Percentiles rank a stretch among this genome's conserved stretches.
phyloP scores from a whole-genome alignment of 2,329 filamentous ascomycete genomes.

The Fusarium humuli region DNA sequence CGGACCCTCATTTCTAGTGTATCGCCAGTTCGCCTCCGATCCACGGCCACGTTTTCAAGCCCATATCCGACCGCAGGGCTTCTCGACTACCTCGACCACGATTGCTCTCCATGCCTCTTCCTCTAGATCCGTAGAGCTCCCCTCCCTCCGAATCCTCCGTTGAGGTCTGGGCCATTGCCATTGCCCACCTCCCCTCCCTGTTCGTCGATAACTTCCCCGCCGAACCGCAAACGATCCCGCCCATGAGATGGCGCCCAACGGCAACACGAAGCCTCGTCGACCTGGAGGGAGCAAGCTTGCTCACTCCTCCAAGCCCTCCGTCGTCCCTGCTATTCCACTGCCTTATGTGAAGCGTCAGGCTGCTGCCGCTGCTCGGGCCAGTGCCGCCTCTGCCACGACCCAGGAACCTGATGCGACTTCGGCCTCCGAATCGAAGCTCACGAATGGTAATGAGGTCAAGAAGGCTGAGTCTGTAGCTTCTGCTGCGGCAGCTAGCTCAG shows the following conservation, averaged over 20 bases:
- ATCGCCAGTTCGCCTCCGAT: conserved; percentile 34
- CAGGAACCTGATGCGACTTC: conserved; percentile 16
- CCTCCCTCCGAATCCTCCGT: conserved; percentile 39
- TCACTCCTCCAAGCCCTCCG: conserved; percentile 50
- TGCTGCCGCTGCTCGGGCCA: conserved; percentile 48
- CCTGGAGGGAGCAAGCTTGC: conserved; percentile 47
- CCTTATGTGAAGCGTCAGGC: conserved; percentile 55
- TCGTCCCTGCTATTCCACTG: conserved; percentile 55
- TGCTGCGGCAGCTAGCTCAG: conserved; percentile 12
- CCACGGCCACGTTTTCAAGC: conserved; percentile 24
- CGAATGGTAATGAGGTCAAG: conserved; percentile 33
- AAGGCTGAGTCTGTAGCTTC: conserved; percentile 11
- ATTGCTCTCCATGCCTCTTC: conserved; percentile 50
- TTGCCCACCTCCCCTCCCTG: conserved; percentile 38
- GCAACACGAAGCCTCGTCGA: conserved; percentile 50
- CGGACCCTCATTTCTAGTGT: conserved; percentile 39
- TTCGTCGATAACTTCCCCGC: conserved; percentile 38
- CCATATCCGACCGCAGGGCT: conserved; percentile 32
- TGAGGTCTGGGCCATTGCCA: conserved; percentile 44
- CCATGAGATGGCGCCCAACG: conserved; percentile 52
- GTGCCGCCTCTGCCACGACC: conserved; percentile 25
- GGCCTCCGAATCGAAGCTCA: conserved; percentile 36
- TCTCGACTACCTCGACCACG: conserved; percentile 21
- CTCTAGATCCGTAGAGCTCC: conserved; percentile 48
- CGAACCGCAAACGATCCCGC: conserved; percentile 35